Base-by-base conservation (phyloP, 345 rosid species). In the Eucalyptus polyanthemos region DNA sequence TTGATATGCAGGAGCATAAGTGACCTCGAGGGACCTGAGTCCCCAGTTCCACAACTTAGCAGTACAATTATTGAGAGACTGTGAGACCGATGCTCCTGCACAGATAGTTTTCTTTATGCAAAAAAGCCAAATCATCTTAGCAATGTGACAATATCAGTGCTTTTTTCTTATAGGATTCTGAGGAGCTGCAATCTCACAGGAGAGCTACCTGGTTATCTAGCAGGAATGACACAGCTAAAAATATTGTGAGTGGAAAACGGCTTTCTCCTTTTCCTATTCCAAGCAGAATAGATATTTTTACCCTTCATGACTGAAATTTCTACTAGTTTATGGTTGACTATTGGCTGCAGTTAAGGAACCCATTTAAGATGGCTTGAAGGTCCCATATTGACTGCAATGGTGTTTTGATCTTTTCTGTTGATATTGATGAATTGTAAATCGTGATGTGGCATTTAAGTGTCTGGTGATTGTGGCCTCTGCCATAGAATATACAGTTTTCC, bases 171-270 rank as follows among this genome's bases (percentile, higher is more conserved):
- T 93, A 95, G 96, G 89, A 89, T 93, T 80, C 88, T 95, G 88
- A 92, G 96, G 90, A 93, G 93, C 92, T 94, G 96, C 94, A 95
- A 91, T 91, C 87, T 95, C 87, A 89, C 76, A 47, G 95, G 95
- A 76, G 14, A 6, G 16, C 81, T 95, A 54, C 98, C 97, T 47
- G 87, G 14, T 2, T 94, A 91, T 93, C 90, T 96, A 50, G 93
- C 89, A 37, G n/a, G 11, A 11, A 72, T 90, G 53, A 86, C 54
- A 19, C 1, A 14, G 2, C 88, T 95, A 65, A 91, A 86, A 54
- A 17, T 24, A 67, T 88, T 96, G 98, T 96, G 50, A 94, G 97
- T 92, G 14, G 81, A 37, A 86, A 51, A 34, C 5, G 51, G 51
- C 58, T n/a, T 40, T 80, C 51, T 2, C 25, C 81, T 87, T 50